Percentiles rank a stretch among this genome's conserved stretches.
Conservation (phyloP, 2,329 filamentous ascomycete genomes). For the Pyrenophora graminea region DNA sequence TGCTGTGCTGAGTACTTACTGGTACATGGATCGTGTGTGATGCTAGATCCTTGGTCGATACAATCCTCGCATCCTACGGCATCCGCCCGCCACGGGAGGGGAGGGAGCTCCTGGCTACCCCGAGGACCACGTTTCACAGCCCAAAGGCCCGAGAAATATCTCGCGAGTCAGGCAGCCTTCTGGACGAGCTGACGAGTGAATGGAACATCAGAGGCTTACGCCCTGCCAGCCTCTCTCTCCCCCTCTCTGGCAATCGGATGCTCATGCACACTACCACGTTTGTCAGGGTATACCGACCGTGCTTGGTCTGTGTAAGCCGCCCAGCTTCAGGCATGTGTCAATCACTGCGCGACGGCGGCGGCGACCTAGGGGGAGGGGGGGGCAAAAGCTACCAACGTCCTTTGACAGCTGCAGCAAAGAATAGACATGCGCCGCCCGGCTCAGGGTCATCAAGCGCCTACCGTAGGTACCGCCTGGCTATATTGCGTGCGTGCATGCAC, state of each 20-base stretch:
- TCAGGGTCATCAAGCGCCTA: constrained; percentile 6
- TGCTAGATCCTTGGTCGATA: constrained; percentile 17
- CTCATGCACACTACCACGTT: neutral
- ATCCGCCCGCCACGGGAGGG: constrained; percentile 19
- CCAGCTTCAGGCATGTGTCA: neutral
- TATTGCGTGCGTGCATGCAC: constrained; percentile 18
- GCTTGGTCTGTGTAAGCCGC: constrained; percentile 4
- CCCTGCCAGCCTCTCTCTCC: constrained; percentile 9
- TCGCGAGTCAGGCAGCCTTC: constrained; percentile 31
- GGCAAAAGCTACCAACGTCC: neutral
- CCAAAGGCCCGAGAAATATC: constrained; percentile 13
- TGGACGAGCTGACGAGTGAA: constrained; percentile 22
- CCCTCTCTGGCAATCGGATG: neutral
- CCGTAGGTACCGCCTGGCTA: constrained; percentile 9
- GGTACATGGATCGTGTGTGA: neutral
- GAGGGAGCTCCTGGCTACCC: constrained; percentile 16
- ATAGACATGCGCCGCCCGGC: neutral
- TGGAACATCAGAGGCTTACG: constrained; percentile 16
- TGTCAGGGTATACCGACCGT: neutral
- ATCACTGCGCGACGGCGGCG: neutral
- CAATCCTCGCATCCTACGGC: constrained; percentile 18
- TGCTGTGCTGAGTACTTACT: neutral
- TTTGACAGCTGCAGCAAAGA: constrained; percentile 8
- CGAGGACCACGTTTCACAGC: constrained; percentile 22
- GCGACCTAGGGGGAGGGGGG: neutral